These are phyloP conservation scores for Exophiala sp. DNA, from an alignment of 2,329 filamentous ascomycete genomes.

Conservation along the genomic window DNA sequence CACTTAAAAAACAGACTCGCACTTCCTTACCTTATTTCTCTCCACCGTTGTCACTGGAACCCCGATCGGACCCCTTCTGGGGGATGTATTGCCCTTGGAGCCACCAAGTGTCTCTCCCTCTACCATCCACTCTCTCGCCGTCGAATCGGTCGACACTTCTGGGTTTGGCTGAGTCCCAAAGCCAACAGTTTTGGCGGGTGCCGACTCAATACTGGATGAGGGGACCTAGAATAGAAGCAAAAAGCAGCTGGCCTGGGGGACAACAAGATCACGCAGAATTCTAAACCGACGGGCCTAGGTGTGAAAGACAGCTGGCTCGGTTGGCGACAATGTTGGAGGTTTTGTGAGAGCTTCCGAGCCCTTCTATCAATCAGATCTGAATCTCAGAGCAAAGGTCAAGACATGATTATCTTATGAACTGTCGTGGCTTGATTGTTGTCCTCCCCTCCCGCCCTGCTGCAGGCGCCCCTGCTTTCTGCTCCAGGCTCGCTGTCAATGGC, in stretches of 20 bases:
- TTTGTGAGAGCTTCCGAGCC: conserved; percentile 9
- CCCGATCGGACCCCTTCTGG: not conserved
- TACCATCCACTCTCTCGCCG: no score
- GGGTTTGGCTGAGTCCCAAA: no score
- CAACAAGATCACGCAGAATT: not conserved
- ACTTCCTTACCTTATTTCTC: no score
- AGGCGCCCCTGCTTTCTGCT: not conserved
- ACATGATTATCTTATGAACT: not conserved
- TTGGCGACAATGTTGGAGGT: conserved; percentile 17
- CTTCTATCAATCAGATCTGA: not conserved
- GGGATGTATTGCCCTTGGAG: no score
- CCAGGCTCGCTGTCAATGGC: not conserved
- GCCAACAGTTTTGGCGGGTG: no score
- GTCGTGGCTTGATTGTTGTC: not conserved
- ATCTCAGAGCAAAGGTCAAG: not conserved
- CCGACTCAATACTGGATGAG: no score
- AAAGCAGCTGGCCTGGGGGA: not conserved
- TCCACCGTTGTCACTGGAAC: not conserved
- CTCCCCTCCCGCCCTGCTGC: not conserved
- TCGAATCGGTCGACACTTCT: no score
- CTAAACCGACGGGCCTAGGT: conserved; percentile 3
- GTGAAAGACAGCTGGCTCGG: conserved; percentile 14
- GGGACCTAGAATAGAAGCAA: no score
- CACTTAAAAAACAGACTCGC: no score
- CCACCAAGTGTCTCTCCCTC: no score